A percentile compares a stretch with the other conserved stretches of the same genome.
Conservation (phyloP, 2,329 filamentous ascomycete species). For the Paraconiothyrium sp. region DNA sequence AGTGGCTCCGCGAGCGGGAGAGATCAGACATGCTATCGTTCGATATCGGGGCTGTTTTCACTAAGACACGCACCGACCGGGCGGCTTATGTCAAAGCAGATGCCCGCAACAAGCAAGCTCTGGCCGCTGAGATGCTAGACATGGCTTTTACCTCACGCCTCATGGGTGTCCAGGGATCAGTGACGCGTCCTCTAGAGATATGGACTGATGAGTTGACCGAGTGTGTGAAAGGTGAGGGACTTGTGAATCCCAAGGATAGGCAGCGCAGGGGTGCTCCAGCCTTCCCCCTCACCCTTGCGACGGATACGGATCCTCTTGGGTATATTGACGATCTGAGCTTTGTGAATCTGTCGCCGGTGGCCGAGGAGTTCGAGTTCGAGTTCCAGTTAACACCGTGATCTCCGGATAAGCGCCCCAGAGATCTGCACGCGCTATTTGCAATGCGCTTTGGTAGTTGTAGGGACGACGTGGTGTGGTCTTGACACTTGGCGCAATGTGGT, state of each 20-base stretch:
- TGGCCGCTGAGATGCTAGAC: constrained; percentile 18
- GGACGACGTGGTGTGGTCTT: background rate
- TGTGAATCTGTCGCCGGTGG: constrained; percentile 22
- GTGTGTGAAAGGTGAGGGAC: background rate
- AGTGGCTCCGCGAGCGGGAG: constrained; percentile 30
- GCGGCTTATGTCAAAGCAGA: constrained; percentile 9
- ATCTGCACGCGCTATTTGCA: background rate
- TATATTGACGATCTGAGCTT: constrained; percentile 25
- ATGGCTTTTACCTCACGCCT: constrained; percentile 17
- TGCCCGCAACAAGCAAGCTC: constrained; percentile 15
- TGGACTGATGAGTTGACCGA: background rate
- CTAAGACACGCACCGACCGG: constrained; percentile 8
- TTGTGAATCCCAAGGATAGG: background rate
- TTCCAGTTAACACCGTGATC: no score
- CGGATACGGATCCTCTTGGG: background rate
- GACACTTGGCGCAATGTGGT: background rate
- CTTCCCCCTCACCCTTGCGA: background rate
- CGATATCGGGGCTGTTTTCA: constrained; percentile 19
- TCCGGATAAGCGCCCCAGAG: no score
- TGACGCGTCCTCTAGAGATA: background rate
- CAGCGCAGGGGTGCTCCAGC: background rate
- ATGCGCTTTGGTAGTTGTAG: background rate
- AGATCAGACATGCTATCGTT: constrained; percentile 19
- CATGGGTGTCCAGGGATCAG: background rate
- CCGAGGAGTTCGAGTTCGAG: constrained; percentile 18